Conservation (phyloP, 345 rosid species). For the Aethionema arabicum region DNA sequence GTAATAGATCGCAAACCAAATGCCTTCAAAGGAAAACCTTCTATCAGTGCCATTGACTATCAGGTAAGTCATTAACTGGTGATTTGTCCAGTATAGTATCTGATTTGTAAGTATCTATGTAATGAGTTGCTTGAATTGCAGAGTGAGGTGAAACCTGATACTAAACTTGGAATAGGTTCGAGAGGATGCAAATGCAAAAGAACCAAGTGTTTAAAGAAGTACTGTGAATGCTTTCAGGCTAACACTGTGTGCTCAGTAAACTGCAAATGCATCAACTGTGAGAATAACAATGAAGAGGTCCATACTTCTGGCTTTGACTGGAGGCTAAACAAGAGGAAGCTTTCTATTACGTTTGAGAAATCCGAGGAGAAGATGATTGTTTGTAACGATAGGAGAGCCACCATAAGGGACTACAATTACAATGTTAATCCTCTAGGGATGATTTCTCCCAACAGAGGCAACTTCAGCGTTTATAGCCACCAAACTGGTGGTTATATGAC, state of each 20-base stretch:
- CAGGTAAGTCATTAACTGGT: conserved; percentile 39
- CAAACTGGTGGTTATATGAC: conserved; percentile 8
- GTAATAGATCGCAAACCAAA: conserved; percentile 48
- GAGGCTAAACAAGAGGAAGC: conserved; percentile 4
- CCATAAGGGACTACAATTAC: conserved; percentile 10
- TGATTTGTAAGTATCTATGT: background rate
- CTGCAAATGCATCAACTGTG: conserved; percentile 54
- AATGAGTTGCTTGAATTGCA: conserved; percentile 26
- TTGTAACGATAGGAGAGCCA: conserved; percentile 36
- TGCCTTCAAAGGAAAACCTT: conserved; percentile 44
- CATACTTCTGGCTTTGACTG: conserved; percentile 13
- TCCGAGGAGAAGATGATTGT: conserved; percentile 41
- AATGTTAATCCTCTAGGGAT: conserved; percentile 5
- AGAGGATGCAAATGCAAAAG: conserved; percentile 61
- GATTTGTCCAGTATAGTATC: background rate
- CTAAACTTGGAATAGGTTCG: conserved; percentile 36
- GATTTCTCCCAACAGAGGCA: conserved; percentile 7
- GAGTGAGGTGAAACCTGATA: conserved; percentile 34
- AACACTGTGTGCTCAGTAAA: conserved; percentile 47
- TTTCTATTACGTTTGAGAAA: conserved; percentile 34
- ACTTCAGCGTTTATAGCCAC: background rate
- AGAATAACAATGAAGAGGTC: conserved; percentile 32
- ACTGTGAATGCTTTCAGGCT: conserved; percentile 66
- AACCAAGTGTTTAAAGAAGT: conserved; percentile 50
- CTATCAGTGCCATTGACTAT: conserved; percentile 19